phyloP scores from a whole-genome alignment of 2,329 filamentous ascomycete genomes.

The Cercospora sp. region DNA sequence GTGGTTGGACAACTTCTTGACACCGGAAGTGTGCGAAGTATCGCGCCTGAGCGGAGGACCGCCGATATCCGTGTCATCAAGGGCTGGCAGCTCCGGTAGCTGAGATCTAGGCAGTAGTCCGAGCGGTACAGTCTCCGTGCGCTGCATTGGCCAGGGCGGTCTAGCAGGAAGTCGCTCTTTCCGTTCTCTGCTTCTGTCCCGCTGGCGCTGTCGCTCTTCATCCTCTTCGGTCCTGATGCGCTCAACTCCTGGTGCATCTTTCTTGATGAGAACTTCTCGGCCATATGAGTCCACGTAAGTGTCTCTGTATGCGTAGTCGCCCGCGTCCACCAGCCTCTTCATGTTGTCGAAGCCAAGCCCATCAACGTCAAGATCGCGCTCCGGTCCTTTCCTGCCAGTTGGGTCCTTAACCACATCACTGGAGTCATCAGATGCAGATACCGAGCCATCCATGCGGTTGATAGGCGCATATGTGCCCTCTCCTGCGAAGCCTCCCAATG shows the following conservation, averaged over 20 bases:
- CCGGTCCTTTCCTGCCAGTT: constrained; percentile 21
- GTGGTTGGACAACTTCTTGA: constrained; percentile 47
- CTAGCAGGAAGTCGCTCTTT: constrained; percentile 36
- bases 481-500: constrained; percentile 19
- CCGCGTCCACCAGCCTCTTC: constrained; percentile 45
- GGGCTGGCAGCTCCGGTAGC: constrained; percentile 66
- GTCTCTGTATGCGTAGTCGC: constrained; percentile 36
- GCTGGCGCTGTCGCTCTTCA: constrained; percentile 37
- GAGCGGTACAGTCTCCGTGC: constrained; percentile 65
- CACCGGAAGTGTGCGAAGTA: constrained; percentile 44
- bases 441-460: constrained; percentile 26
- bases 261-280: constrained; percentile 70
- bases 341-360: constrained; percentile 77
- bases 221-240: constrained; percentile 46
- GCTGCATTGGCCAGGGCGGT: constrained; percentile 41
- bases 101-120: constrained; percentile 69
- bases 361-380: constrained; percentile 71
- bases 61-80: constrained; percentile 80
- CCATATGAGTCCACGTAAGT: constrained; percentile 60
- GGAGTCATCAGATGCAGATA: constrained; percentile 20
- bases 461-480: constrained; percentile 9
- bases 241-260: constrained; percentile 64
- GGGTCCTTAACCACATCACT: constrained; percentile 19
- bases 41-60: constrained; percentile 66
- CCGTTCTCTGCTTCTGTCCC: constrained; percentile 38